These are phyloP conservation scores for Suillus tomentosus DNA, from an alignment of 768 basidiomycete species.

Conservation along the genomic window DNA sequence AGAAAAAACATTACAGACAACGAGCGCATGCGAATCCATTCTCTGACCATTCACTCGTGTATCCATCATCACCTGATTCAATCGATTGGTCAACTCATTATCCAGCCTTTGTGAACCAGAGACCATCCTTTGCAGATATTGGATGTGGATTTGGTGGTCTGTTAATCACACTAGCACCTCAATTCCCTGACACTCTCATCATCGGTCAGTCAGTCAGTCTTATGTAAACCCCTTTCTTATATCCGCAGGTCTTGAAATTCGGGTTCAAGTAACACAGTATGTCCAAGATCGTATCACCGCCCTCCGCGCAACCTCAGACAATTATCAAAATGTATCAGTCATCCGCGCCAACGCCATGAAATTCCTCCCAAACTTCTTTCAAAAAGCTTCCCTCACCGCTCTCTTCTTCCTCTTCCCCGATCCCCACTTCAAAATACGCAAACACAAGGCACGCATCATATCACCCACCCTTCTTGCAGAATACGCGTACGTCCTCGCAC, in stretches of 20 bases:
- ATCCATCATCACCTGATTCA: slow-evolving; percentile 72
- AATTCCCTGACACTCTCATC: slow-evolving; percentile 91
- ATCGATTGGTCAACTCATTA: slow-evolving; percentile 87
- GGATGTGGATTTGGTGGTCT: slow-evolving; percentile 98
- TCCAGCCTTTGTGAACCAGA: slow-evolving; percentile 66
- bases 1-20: slow-evolving; percentile 87
- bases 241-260: slow-evolving; percentile 88
- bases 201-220: slow-evolving; percentile 62
- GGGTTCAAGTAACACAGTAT: slow-evolving; percentile 94
- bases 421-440: slow-evolving; percentile 96
- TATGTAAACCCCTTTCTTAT: slow-evolving; percentile 9
- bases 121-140: slow-evolving; percentile 93
- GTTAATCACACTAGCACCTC: slow-evolving; percentile 82
- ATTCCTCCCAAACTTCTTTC: slow-evolving; percentile 95
- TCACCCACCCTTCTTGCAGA: slow-evolving; percentile 97
- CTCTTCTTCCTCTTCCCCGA: slow-evolving; percentile 99
- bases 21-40: slow-evolving; percentile 86
- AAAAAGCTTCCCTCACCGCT: slow-evolving; percentile 85
- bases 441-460: slow-evolving; percentile 99
- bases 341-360: slow-evolving; percentile 99
- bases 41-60: slow-evolving; percentile 86
- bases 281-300: slow-evolving; percentile 93
- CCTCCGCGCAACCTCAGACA: slow-evolving; percentile 65
- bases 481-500: slow-evolving; percentile 90
- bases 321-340: slow-evolving; percentile 86